Percentiles rank a stretch among this genome's conserved stretches.
phyloP scores from a whole-genome alignment of 2,329 filamentous ascomycete species.

The Diplodia sapinea region DNA sequence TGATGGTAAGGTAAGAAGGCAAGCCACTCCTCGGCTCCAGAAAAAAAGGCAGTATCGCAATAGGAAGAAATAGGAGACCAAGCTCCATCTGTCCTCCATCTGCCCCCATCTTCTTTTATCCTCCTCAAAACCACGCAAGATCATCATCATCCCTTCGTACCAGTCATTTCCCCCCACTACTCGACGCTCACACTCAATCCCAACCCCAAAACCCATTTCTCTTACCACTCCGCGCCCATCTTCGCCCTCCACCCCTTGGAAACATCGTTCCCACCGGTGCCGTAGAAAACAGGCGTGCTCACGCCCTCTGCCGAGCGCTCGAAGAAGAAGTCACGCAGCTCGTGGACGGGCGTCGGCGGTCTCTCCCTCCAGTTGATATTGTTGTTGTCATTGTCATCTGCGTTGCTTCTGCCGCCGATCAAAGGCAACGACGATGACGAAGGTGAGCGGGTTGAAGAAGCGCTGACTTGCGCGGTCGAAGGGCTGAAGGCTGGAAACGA shows the following conservation, averaged over 20 bases:
- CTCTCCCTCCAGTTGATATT: too few relatives aligned
- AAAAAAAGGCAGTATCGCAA: too few relatives aligned
- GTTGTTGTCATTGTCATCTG: too few relatives aligned
- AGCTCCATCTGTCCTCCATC: too few relatives aligned
- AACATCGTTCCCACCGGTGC: slow-evolving; percentile 1
- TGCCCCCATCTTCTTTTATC: too few relatives aligned
- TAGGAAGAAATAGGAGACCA: too few relatives aligned
- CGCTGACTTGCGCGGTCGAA: background rate
- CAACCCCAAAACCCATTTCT: background rate
- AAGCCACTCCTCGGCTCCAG: too few relatives aligned
- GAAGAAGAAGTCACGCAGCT: slow-evolving; percentile 21
- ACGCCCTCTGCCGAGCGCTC: slow-evolving; percentile 13
- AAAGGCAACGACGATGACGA: background rate
- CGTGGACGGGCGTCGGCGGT: background rate
- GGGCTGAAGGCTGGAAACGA: background rate
- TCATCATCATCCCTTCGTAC: too few relatives aligned
- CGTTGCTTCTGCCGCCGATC: background rate
- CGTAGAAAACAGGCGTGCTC: slow-evolving; percentile 11
- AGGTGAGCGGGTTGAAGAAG: background rate
- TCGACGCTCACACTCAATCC: background rate
- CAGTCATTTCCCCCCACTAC: too few relatives aligned
- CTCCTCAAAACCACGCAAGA: too few relatives aligned
- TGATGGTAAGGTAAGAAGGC: too few relatives aligned
- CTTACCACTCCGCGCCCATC: slow-evolving; percentile 24
- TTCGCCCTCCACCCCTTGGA: slow-evolving; percentile 8